These are phyloP conservation scores for Adansonia gregorii DNA, from an alignment of 441 rosid genomes.

Conservation along the genomic window DNA sequence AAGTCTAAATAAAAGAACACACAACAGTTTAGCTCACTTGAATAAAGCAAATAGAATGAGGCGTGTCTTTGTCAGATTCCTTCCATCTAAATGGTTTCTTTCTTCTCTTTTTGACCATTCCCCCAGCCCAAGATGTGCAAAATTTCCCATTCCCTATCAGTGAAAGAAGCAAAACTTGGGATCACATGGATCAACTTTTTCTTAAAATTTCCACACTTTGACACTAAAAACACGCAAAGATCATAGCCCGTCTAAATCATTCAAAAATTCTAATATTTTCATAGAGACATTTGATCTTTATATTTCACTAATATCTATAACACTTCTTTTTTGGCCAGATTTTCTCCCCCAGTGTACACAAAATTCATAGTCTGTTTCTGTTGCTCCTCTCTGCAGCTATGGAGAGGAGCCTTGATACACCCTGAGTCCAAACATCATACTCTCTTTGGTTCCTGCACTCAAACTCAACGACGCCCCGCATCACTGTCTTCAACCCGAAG, in stretches of 20 bases:
- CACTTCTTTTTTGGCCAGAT: background rate
- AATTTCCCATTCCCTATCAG: constrained; percentile 26
- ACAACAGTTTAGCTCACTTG: constrained; percentile 25
- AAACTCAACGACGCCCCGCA: constrained; percentile 73
- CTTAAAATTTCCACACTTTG: too few species aligned
- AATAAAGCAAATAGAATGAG: background rate
- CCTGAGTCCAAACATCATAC: constrained; percentile 91
- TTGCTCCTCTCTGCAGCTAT: constrained; percentile 65
- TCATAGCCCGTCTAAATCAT: background rate
- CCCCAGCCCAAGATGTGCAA: constrained; percentile 45
- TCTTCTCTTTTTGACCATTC: constrained; percentile 49
- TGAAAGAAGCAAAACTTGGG: constrained; percentile 24
- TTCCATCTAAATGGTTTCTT: constrained; percentile 30
- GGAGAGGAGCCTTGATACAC: constrained; percentile 83
- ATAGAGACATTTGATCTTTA: constrained; percentile 18
- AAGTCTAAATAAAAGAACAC: constrained; percentile 16
- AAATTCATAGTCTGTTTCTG: constrained; percentile 54
- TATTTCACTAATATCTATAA: background rate
- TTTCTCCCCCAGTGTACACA: background rate
- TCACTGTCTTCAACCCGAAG: constrained; percentile 69
- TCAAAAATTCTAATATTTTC: too few species aligned
- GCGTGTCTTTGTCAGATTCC: background rate
- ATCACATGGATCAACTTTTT: constrained; percentile 48
- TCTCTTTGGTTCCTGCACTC: constrained; percentile 87
- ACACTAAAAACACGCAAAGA: constrained; percentile 10